Base-by-base conservation (phyloP, 169 alveolate genomes). In the Plasmodium blacklocki region DNA sequence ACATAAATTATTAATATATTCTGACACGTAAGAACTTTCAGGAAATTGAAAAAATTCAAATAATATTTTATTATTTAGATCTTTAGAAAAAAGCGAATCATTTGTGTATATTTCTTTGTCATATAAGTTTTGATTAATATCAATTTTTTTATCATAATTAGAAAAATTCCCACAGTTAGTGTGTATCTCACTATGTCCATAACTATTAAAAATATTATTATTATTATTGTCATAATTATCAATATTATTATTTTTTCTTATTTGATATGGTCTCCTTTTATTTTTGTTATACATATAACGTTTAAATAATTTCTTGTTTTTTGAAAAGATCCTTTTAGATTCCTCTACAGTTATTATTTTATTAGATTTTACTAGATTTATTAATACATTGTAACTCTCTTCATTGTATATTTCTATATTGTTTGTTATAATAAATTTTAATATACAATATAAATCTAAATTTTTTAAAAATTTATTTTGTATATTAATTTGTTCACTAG, bases 391-490 rank as follows among this genome's bases (percentile, higher is more conserved):
- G 45, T 73, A 88, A n/a, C 95, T 76, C 14, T 75, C 59, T 12
- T 23, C 58, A 15, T 89, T 74, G 50, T 94, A 88, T 56, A 94
- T 58, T 59, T 62, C 43, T 18, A 94, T 66, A 64, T 88, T 93
- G 52, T 80, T 78, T 18, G 93, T 66, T 2, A 94, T 88, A 26
- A 94, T 83, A 12, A 94, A 86, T 15, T 75, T 73, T 50, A 90
- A 88, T 23, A 92, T 92, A 18, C 86, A 80, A 88, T 76, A 92
- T 54, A 94, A 78, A 74, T 94, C 96, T 11, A 94, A 49, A 52
- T 78, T 88, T 21, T 73, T 74, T 39, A 94, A 56, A 23, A 94
- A 80, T 32, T 87, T 56, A 14, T 68, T 23, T 59, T 94, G 96
- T n/a, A 92, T 58, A 5, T 21, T 43, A 26, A 78, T 72, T 67